Evolutionary conservation across 2,329 filamentous ascomycete species (phyloP), one percentile per base, ranked within the genome.

Genomic region (Botrytis squamosa): DNA sequence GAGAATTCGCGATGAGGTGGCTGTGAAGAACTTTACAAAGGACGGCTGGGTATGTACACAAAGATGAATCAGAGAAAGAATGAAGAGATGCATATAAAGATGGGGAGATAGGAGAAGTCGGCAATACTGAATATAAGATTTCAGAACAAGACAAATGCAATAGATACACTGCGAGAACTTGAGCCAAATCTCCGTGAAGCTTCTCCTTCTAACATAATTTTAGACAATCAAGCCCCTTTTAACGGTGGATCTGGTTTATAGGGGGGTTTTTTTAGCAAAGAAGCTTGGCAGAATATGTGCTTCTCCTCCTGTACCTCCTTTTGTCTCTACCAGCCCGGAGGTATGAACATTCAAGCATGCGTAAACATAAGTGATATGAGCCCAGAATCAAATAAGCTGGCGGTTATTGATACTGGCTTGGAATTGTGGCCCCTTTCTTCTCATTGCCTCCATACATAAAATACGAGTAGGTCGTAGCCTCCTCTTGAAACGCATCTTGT

Each of bases 371-470:
- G 20, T 22, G 9, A 33, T 40, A 1, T 5, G n/a, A 49, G 2
- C 2, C 2, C 6, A 18, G 9, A 12, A 25, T 22, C 8, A 44
- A 29, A 7, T 0, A 8, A 36, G 52, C 18, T 49, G 20, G 16
- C 12, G 3, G 7, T 4, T 9, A 44, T 29, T 10, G 38, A 64
- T 64, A 6, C 2, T 20, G 40, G 8, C 1, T n/a, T 0, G 3
- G 9, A 29, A 4, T 2, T 55, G 1, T 4, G 18, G 12, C 3
- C 2, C 38, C 7, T n/a, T 29, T 1, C 33, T 12, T 7, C 10
- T 3, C 12, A n/a, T 18, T 29, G 12, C n/a, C 22, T 38, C 6
- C 36, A 4, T 44, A 6, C 16, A 64, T 18, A 44, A 2, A 64
- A 33, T 20, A 33, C 20, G 42, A 9, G 1, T 20, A 42, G 18